Percentiles rank a stretch among this genome's conserved stretches.
Conservation (phyloP, 441 rosid species). For the Aleurites moluccanus region DNA sequence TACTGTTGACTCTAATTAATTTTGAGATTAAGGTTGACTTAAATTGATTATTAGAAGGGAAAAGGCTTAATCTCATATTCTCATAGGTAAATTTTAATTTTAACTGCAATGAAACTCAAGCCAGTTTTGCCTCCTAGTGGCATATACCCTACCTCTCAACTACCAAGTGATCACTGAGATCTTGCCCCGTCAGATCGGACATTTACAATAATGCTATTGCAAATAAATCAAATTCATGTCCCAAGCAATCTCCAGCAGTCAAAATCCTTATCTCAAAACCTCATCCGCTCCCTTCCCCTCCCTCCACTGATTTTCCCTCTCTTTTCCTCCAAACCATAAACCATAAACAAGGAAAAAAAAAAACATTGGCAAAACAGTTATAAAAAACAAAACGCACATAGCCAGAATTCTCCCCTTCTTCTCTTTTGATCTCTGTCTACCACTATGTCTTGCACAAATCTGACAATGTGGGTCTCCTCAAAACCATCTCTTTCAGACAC, state of each 20-base stretch:
- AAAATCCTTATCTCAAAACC: slow-evolving; percentile 76
- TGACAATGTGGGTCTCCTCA: slow-evolving; percentile 62
- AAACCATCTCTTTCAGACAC: slow-evolving; percentile 65
- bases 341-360: neutral
- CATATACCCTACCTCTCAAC: slow-evolving; percentile 16
- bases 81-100: too few relatives aligned
- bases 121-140: slow-evolving; percentile 22
- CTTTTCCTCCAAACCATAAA: slow-evolving; percentile 34
- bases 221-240: slow-evolving; percentile 18
- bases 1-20: too few relatives aligned
- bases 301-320: slow-evolving; percentile 63
- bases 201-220: neutral
- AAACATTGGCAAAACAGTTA: slow-evolving; percentile 11
- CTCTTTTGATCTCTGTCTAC: slow-evolving; percentile 7
- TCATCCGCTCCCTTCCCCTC: slow-evolving; percentile 47
- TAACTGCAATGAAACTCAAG: neutral
- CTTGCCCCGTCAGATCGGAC: slow-evolving; percentile 30
- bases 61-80: neutral
- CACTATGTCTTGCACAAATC: slow-evolving; percentile 64
- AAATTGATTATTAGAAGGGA: too few relatives aligned
- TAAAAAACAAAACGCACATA: slow-evolving; percentile 15
- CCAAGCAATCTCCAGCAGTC: slow-evolving; percentile 39
- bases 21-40: too few relatives aligned
- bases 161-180: slow-evolving; percentile 10
- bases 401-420: slow-evolving; percentile 13